Percentiles rank a stretch among this genome's conserved stretches.
Conservation (phyloP, 2,329 filamentous ascomycete species). For the Hortaea werneckii region DNA sequence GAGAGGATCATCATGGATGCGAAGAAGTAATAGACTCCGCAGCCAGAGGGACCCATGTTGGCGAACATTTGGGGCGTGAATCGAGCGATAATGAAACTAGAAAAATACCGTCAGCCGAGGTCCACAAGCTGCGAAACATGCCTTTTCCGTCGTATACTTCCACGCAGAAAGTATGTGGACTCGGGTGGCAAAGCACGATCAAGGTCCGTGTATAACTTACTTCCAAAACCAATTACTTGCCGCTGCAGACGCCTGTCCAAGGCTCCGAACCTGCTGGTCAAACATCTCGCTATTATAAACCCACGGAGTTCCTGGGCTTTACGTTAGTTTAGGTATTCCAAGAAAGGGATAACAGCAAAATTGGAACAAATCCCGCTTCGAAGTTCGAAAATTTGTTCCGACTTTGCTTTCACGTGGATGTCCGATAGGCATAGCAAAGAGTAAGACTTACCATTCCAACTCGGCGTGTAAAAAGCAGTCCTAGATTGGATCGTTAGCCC, state of each 20-base stretch:
- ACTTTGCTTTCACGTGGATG: too few species aligned
- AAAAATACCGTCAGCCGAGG: conserved; percentile 21
- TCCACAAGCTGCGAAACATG: too few species aligned
- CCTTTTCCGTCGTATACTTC: too few species aligned
- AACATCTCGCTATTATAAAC: conserved; percentile 68
- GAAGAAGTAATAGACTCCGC: conserved; percentile 32
- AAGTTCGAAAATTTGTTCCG: too few species aligned
- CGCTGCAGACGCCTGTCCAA: conserved; percentile 63
- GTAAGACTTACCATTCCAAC: conserved; percentile 23
- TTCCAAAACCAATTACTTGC: conserved; percentile 61
- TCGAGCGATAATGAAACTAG: conserved; percentile 37
- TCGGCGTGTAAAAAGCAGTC: conserved; percentile 53
- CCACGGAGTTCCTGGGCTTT: conserved; percentile 67
- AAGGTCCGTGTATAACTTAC: neutral
- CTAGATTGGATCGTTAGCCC: too few species aligned
- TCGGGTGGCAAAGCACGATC: too few species aligned
- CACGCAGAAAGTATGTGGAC: conserved; percentile 8
- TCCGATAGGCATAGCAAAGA: too few species aligned
- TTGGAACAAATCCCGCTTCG: too few species aligned
- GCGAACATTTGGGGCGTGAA: conserved; percentile 56
- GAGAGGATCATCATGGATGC: conserved; percentile 37
- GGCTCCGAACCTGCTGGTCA: conserved; percentile 54
- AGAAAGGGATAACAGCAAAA: too few species aligned
- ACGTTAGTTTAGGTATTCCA: too few species aligned
- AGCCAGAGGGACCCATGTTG: conserved; percentile 30